Base-by-base conservation (phyloP, 345 rosid species). In the Salix koriyanagi region DNA sequence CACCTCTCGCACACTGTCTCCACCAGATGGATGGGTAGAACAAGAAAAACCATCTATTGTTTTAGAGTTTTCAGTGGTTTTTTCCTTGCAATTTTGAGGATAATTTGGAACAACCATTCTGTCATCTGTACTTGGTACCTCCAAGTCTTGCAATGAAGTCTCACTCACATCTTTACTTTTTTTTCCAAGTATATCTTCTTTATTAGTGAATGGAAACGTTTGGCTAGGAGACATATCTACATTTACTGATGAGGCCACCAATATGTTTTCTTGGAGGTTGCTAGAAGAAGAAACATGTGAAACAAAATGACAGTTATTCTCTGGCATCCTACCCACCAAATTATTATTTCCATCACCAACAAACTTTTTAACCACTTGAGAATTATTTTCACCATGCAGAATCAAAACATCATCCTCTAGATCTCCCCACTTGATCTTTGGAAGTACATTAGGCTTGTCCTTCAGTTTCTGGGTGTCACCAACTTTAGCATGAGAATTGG, bases 381-480 rank as follows among this genome's bases (percentile, higher is more conserved):
- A 70, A 58, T 50, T 82, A 48, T 74, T 85, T 75, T 75, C 87
- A 76, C 60, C 69, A 78, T 75, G 79, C 23, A 16, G 71, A 37
- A 78, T 66, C 70, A 84, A 68, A 82, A 79, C 79, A 78, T 88
- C 87, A 67, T 85, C 88, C 78, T 88, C 91, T 71, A 88, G 81
- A 85, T 83, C 90, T 68, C 89, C 92, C 90, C 88, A 83, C 82
- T 81, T 90, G 73, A 90, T 83, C 71, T 87, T 90, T 36, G 84
- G 88, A 79, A 82, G 74, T 41, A 68, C 72, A 34, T 66, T 67
- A 69, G 79, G 76, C 71, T 80, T 82, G 66, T 79, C 80, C 42
- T 72, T 75, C 61, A 12, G 80, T 67, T 69, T 78, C 70, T 42
- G 72, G 67, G 64, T 67, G 78, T 65, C 82, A 42, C 25, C 78